Evolutionary conservation across 495 filamentous ascomycete genomes (phyloP), one percentile per base, ranked within the genome.

Genomic region (Friedmanniomyces simplex): DNA sequence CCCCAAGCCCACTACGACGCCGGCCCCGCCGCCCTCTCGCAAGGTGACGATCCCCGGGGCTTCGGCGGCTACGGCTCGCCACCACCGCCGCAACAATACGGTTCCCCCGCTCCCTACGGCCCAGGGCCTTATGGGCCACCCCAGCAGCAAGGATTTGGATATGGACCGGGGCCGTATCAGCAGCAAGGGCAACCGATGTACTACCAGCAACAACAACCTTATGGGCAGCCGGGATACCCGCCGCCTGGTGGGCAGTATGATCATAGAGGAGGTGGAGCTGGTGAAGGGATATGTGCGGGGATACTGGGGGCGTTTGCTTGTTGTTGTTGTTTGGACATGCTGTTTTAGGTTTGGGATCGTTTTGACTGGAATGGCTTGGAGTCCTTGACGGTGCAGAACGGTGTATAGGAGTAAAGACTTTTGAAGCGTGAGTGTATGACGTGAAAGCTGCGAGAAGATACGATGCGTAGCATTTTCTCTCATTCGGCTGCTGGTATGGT

Each of bases 261-360:
- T 11, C 28, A 54, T 37, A 24, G 24, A 53, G 56, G 22, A 36
- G 62, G 51, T 25, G 55, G 16, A 0, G 62, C 54, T 3, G 63
- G 59, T 13, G 60, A 54, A 30, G 67, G 69, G 28, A 56, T 71
- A 22, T 65, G 63, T 16, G 69, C 71, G 39, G 71, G 68, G 8
- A 20, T 72, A 37, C 49, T 65, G 60, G 70, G 61, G 2, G 66
- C 60, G 45, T 47, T 70, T 57, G 71, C 71, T 24, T 70, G 69
- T 63, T 73, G 71, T 66, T 73, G 71, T 47, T 73, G 71, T 63
- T 67, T 73, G 66, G 71, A 73, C 42, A 65, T 69, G 50, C 59
- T 71, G 58, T 69, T 72, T 25, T 72, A 62, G 50, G 49, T 3
- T 24, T 49, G n/a, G n/a, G n/a, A n/a, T n/a, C n/a, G n/a, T n/a